These are phyloP conservation scores for Penicillium parvum DNA, from an alignment of 495 filamentous ascomycete genomes.

Conservation along the genomic window DNA sequence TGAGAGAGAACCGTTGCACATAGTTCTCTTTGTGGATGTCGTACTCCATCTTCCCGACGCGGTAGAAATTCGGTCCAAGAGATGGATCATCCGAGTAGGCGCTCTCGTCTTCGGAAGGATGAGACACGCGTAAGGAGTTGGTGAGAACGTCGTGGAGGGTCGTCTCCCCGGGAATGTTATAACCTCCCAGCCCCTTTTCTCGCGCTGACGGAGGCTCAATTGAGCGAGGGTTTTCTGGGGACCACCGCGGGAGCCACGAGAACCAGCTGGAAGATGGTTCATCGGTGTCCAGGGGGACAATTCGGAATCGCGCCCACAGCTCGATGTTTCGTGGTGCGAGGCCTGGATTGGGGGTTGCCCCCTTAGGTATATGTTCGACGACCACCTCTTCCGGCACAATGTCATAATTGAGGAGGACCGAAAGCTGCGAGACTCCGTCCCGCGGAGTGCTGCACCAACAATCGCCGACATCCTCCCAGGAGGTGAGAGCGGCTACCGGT, in stretches of 20 bases:
- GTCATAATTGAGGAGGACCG: constrained; percentile 26
- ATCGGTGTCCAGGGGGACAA: constrained; percentile 11
- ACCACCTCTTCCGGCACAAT: constrained; percentile 46
- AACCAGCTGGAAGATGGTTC: constrained; percentile 1
- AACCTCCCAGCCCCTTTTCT: constrained; percentile 14
- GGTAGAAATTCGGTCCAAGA: constrained; percentile 37
- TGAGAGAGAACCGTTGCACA: constrained; percentile 34
- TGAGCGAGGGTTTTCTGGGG: not conserved
- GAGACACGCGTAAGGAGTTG: constrained; percentile 26
- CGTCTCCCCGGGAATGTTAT: constrained; percentile 8
- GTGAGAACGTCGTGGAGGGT: constrained; percentile 32
- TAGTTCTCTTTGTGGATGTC: constrained; percentile 29
- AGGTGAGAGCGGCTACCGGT: constrained; percentile 28
- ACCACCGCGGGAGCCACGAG: not conserved
- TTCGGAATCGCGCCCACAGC: constrained; percentile 38
- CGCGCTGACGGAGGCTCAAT: constrained; percentile 8
- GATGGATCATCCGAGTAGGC: constrained; percentile 33
- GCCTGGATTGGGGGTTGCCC: constrained; percentile 27
- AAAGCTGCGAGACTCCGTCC: constrained; percentile 38
- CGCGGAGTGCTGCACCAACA: constrained; percentile 43
- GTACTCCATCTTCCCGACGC: constrained; percentile 43
- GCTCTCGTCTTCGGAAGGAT: constrained; percentile 20
- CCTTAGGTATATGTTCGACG: constrained; percentile 42
- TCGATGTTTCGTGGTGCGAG: constrained; percentile 44
- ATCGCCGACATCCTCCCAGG: constrained; percentile 45